phyloP scores from a whole-genome alignment of 75 land plant genomes.

The Azolla pinnata region DNA sequence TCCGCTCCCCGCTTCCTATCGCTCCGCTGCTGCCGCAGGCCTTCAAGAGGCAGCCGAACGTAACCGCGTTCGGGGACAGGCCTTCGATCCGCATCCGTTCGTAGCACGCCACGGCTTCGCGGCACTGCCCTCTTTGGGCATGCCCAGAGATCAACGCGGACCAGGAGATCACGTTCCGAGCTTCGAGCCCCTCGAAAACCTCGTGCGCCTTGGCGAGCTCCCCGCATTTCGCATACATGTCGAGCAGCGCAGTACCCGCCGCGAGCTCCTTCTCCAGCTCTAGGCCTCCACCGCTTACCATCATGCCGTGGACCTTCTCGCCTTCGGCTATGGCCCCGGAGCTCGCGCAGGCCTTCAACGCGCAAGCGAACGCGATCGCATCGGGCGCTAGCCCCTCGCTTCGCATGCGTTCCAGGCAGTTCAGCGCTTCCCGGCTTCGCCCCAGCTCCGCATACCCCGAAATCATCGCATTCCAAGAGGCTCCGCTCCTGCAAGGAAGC shows the following conservation, averaged over 20 bases:
- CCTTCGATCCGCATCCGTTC: conserved; percentile 34
- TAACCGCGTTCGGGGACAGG: conserved; percentile 45
- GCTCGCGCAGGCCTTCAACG: conserved; percentile 15
- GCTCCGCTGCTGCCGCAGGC: conserved; percentile 48
- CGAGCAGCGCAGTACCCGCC: conserved; percentile 57
- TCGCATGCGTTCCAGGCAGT: background rate
- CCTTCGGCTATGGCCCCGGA: conserved; percentile 10
- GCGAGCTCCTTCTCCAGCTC: conserved; percentile 19
- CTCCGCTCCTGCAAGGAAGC: conserved; percentile 4
- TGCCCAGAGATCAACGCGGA: conserved; percentile 57
- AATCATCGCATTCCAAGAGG: background rate
- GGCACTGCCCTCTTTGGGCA: conserved; percentile 52
- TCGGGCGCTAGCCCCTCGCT: background rate
- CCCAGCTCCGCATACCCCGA: background rate
- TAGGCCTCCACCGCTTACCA: conserved; percentile 15
- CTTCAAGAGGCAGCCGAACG: background rate
- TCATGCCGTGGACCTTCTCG: conserved; percentile 14
- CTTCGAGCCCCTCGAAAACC: conserved; percentile 34
- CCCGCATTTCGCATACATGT: conserved; percentile 62
- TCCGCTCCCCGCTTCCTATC: conserved; percentile 40
- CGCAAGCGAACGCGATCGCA: conserved; percentile 4
- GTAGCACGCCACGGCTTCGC: conserved; percentile 42
- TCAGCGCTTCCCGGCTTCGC: conserved; percentile 6
- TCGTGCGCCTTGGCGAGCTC: conserved; percentile 40
- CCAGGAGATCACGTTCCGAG: conserved; percentile 54